phyloP scores from a whole-genome alignment of 148 eudicot species.

The Vaccinium macrocarpon region DNA sequence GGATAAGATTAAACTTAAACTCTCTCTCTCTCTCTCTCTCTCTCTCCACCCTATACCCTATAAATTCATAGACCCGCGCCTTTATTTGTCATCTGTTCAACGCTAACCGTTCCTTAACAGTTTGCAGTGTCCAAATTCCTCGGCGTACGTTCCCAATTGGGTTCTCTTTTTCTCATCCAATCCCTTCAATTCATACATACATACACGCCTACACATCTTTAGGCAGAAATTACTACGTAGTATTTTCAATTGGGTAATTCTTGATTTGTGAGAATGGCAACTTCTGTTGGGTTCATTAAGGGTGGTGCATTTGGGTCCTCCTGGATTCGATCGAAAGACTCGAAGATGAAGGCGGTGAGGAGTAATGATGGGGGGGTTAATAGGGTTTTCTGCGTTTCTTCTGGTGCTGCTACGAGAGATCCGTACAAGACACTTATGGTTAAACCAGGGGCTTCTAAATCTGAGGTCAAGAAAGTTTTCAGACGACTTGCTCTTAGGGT shows the following conservation, averaged over 20 bases:
- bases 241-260: neutral
- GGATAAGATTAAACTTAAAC: neutral
- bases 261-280: constrained; percentile 31
- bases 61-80: too few relatives aligned
- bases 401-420: constrained; percentile 39
- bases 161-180: neutral
- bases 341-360: constrained; percentile 14
- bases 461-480: constrained; percentile 82
- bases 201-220: neutral
- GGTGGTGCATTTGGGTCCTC: constrained; percentile 35
- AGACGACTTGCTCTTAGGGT: constrained; percentile 87
- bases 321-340: constrained; percentile 24
- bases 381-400: constrained; percentile 32
- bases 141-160: neutral
- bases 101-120: too few relatives aligned
- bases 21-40: neutral
- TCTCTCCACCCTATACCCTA: neutral
- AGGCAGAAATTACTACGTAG: too few relatives aligned
- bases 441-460: constrained; percentile 64
- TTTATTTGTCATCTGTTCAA: too few relatives aligned
- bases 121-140: neutral
- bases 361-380: neutral
- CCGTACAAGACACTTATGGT: constrained; percentile 72
- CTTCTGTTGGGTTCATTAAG: constrained; percentile 28
- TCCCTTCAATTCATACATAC: neutral